A percentile compares a stretch with the other conserved stretches of the same genome.
Evolutionary conservation across 2,329 filamentous ascomycete genomes (phyloP).

Genomic region (Lachnellula willkommii): DNA sequence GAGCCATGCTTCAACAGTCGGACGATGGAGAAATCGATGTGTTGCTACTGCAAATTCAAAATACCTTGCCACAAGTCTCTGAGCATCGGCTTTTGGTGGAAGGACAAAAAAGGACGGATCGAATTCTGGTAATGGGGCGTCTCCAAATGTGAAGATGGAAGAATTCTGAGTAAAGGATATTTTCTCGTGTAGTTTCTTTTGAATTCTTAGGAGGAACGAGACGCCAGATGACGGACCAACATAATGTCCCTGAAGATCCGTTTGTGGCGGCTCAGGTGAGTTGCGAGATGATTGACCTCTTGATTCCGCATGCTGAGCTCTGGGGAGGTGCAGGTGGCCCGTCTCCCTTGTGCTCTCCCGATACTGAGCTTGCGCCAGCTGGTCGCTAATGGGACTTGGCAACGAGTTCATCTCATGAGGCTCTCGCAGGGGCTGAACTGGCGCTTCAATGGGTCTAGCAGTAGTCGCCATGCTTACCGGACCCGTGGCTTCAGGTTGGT

Average conservation of each 20-base stretch:
- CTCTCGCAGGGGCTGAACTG: neutral
- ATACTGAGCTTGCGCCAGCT: neutral
- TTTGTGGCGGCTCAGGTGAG: conserved; percentile 42
- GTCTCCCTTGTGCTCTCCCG: neutral
- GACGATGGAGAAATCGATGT: conserved; percentile 52
- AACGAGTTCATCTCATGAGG: neutral
- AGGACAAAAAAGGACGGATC: conserved; percentile 41
- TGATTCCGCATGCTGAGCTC: neutral
- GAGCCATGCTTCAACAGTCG: conserved; percentile 46
- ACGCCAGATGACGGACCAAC: conserved; percentile 44
- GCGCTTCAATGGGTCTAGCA: neutral
- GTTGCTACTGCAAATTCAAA: conserved; percentile 58
- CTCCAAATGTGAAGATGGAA: conserved; percentile 32
- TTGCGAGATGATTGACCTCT: conserved; percentile 30
- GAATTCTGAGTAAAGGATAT: conserved; percentile 34
- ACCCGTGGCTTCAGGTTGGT: neutral
- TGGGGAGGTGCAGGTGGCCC: neutral
- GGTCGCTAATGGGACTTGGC: neutral
- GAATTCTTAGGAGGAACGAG: conserved; percentile 46
- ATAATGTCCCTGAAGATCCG: conserved; percentile 42
- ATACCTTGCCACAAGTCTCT: conserved; percentile 42
- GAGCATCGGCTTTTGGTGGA: conserved; percentile 14
- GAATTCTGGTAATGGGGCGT: conserved; percentile 39
- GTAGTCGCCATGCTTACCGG: neutral
- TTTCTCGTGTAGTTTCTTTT: conserved; percentile 42